phyloP scores from a whole-genome alignment of 306 rosid species.

The Alnus rubra region DNA sequence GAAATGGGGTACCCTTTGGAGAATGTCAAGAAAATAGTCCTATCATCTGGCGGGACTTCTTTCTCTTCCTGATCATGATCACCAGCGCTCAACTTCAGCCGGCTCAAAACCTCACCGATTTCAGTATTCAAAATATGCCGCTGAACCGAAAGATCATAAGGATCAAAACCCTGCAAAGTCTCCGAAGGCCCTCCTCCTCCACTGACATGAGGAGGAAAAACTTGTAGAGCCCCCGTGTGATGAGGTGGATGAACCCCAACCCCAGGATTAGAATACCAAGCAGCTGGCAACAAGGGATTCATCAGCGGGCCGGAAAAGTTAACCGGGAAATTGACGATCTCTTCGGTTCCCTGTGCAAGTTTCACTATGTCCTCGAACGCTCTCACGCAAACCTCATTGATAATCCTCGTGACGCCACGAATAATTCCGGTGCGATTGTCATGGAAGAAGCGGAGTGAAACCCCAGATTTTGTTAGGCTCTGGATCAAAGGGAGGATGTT shows the following conservation, averaged over 20 bases:
- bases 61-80: not conserved
- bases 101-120: conserved; percentile 21
- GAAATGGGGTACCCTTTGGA: conserved; percentile 67
- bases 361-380: conserved; percentile 54
- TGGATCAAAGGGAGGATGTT: conserved; percentile 33
- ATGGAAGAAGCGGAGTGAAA: conserved; percentile 41
- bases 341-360: not conserved
- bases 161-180: not conserved
- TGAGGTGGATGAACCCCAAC: conserved; percentile 6
- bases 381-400: conserved; percentile 40
- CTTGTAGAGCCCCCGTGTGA: not conserved
- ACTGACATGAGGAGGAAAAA: too few species aligned
- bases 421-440: conserved; percentile 26
- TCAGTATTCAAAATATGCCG: conserved; percentile 12
- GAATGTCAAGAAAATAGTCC: conserved; percentile 66
- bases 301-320: not conserved
- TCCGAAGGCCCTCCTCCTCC: too few species aligned
- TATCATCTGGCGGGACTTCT: conserved; percentile 35
- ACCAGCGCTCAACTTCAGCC: conserved; percentile 8
- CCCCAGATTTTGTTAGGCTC: conserved; percentile 17
- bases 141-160: not conserved
- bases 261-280: not conserved
- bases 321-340: not conserved
- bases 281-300: not conserved
- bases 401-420: conserved; percentile 18